These are phyloP conservation scores for Physaria fendleri DNA, from an alignment of 345 rosid genomes.

Conservation along the genomic window DNA sequence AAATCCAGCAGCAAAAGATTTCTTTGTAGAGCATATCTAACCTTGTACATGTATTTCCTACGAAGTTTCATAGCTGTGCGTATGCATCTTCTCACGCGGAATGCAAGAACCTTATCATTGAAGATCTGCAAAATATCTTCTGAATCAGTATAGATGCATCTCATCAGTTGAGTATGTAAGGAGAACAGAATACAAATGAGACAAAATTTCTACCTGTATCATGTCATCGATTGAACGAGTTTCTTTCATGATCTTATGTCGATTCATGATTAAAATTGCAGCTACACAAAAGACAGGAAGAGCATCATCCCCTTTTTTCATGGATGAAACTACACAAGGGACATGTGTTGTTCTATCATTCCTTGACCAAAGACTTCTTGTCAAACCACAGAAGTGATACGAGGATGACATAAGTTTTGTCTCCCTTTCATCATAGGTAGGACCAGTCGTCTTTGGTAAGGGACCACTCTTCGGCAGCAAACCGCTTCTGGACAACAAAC, in stretches of 20 bases:
- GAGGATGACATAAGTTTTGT: slow-evolving; percentile 43
- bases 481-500: slow-evolving; percentile 39
- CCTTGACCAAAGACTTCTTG: slow-evolving; percentile 62
- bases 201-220: slow-evolving; percentile 60
- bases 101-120: slow-evolving; percentile 72
- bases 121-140: slow-evolving; percentile 52
- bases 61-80: slow-evolving; percentile 76
- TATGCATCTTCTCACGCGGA: slow-evolving; percentile 63
- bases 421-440: slow-evolving; percentile 35
- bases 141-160: slow-evolving; percentile 19
- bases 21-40: slow-evolving; percentile 26
- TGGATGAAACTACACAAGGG: slow-evolving; percentile 42
- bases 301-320: slow-evolving; percentile 55
- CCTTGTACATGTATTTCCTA: slow-evolving; percentile 81
- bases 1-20: not conserved
- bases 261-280: slow-evolving; percentile 78
- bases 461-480: slow-evolving; percentile 33
- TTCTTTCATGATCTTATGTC: slow-evolving; percentile 76
- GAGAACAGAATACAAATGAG: not conserved
- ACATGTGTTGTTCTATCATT: slow-evolving; percentile 43
- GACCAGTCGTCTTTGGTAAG: slow-evolving; percentile 32
- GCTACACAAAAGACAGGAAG: slow-evolving; percentile 92
- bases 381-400: slow-evolving; percentile 68
- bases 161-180: not conserved
- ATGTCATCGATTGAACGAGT: slow-evolving; percentile 81